Conservation (phyloP, 306 rosid genomes). For the Gastrolobium villosum region DNA sequence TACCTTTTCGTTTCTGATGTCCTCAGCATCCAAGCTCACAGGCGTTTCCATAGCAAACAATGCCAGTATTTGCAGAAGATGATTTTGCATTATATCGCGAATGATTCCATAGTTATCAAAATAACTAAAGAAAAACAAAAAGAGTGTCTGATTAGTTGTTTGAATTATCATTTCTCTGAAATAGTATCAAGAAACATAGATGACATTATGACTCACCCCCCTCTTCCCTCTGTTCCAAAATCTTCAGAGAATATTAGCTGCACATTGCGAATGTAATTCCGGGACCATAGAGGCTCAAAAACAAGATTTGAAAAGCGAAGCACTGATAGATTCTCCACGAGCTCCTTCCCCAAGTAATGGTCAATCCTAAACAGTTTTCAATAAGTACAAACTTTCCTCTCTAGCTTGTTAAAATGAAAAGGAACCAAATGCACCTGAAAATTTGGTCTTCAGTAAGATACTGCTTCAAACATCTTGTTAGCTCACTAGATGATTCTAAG, state of each 20-base stretch:
- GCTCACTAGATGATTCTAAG: conserved; percentile 82
- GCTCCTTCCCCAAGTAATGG: conserved; percentile 99
- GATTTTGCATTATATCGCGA: conserved; percentile 98
- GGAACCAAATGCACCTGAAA: conserved; percentile 70
- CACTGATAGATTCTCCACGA: conserved; percentile 93
- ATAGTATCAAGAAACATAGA: conserved; percentile 33
- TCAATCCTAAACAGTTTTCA: conserved; percentile 73
- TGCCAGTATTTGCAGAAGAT: conserved; percentile 94
- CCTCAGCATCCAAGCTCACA: conserved; percentile 97
- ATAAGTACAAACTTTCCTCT: conserved; percentile 43
- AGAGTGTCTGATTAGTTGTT: conserved; percentile 35
- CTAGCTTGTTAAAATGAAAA: conserved; percentile 30
- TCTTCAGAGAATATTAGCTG: conserved; percentile 98
- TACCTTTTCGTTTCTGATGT: conserved; percentile 95
- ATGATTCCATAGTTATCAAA: conserved; percentile 92
- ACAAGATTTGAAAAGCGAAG: conserved; percentile 98
- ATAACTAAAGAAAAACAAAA: conserved; percentile 62
- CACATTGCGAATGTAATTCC: conserved; percentile 89
- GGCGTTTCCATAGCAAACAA: conserved; percentile 99
- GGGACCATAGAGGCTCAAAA: conserved; percentile 95
- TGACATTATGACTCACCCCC: conserved; percentile 71
- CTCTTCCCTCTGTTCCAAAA: conserved; percentile 97
- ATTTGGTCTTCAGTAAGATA: conserved; percentile 93
- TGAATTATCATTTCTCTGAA: conserved; percentile 27
- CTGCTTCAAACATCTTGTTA: conserved; percentile 79